phyloP scores from a whole-genome alignment of 2,329 filamentous ascomycete genomes.

The Phyllosticta citrichinensis region DNA sequence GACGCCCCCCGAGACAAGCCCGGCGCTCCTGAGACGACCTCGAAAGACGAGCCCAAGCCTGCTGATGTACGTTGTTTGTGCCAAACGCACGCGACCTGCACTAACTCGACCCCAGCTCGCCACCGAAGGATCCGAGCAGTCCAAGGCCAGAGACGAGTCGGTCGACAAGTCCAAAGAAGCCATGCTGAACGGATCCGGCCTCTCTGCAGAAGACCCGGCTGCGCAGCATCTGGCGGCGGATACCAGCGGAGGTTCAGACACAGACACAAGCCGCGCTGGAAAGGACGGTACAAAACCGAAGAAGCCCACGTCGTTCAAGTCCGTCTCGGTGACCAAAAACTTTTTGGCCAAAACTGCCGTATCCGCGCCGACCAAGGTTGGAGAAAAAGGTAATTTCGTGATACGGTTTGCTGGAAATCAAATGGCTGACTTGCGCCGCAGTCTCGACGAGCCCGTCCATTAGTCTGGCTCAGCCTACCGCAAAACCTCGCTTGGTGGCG shows the following conservation, averaged over 20 bases:
- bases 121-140: conserved; percentile 3
- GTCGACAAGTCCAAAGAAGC: conserved; percentile 16
- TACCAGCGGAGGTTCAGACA: conserved; percentile 66
- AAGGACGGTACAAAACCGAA: conserved; percentile 51
- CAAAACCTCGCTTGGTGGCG: conserved; percentile 63
- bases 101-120: conserved; percentile 5
- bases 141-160: conserved; percentile 4
- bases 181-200: conserved; percentile 27
- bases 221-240: conserved; percentile 46
- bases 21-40: background rate
- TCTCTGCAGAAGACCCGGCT: conserved; percentile 18
- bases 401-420: background rate
- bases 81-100: background rate
- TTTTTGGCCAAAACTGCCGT: conserved; percentile 65
- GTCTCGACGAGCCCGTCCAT: conserved; percentile 21
- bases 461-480: conserved; percentile 41
- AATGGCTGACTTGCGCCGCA: background rate
- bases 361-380: conserved; percentile 36
- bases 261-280: conserved; percentile 56
- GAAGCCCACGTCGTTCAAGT: conserved; percentile 72
- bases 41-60: conserved; percentile 4
- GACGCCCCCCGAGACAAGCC: conserved; percentile 14
- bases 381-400: conserved; percentile 41
- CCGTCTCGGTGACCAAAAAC: conserved; percentile 75
- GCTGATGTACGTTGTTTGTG: conserved; percentile 17